Evolutionary conservation across 257 asterid genomes (phyloP), one percentile per base, ranked within the genome.

Genomic region (Solanum microdontum): DNA sequence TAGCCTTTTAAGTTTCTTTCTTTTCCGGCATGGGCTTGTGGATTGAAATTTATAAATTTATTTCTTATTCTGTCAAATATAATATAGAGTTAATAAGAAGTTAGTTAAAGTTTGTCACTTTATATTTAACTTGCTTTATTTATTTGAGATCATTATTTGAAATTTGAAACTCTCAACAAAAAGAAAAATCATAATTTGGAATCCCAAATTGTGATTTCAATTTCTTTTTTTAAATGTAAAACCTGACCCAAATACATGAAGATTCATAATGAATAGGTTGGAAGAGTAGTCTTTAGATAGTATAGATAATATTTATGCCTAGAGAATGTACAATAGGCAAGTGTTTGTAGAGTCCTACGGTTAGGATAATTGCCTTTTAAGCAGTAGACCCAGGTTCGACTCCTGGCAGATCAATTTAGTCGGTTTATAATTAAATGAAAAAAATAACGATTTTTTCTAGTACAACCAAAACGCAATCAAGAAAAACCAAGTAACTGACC

Each of bases 301-400:
- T 45, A 45, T 4, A 45, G 19, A 45, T 45, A 45, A 45, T 45
- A 45, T 13, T 45, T 45, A 45, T 45, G 58, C 19, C 19, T 45
- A 4, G 58, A 45, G 58, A 45, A 45, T 45, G 3, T 45, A 45
- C 58, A 12, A 45, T 45, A 45, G 58, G 55, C 21, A 48, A 14
- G 77, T 24, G 45, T 73, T 4, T 73, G 80, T 33, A 73, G 80
- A 73, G 80, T 73, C 45, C 80, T 4, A 72, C 14, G 26, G 43
- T 72, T 4, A 94, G 98, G 99, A 97, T 95, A 97, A 95, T 97
- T 95, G 98, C 98, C 97, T 92, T 97, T 98, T 97, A 97, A 95
- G 98, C 99, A 94, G 94, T 94, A 97, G 99, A 95, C 96, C 97
- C 96, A 98, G 99, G 99, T 94, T 97, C 96, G 98, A 97, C 98